Base-by-base conservation (phyloP, 371 early-diverging fungal species). In the Chytridium lagenaria region DNA sequence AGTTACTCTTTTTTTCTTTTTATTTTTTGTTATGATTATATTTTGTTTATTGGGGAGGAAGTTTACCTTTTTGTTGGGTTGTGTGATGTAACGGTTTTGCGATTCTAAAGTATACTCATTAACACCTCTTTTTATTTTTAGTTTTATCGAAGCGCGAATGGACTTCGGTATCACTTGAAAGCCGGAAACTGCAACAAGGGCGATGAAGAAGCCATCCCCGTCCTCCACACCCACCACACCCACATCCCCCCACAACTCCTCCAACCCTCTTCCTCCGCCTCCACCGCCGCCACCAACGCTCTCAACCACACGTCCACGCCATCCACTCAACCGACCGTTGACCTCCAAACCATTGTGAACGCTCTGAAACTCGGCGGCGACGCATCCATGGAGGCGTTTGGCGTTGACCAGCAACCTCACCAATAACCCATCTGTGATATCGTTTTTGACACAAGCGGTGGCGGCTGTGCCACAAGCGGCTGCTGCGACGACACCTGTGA, bases 111-210 rank as follows among this genome's bases (percentile, higher is more conserved):
- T n/a, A n/a, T n/a, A n/a, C n/a, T n/a, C n/a, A n/a, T n/a, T n/a
- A n/a, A n/a, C n/a, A n/a, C n/a, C n/a, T n/a, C n/a, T n/a, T 36
- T 26, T 15, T 72, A 22, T 74, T 52, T 52, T 0, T 22, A 81
- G 67, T 68, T 77, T 23, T 82, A 82, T 74, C 78, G 78, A 38
- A 82, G 80, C 69, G 40, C 78, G 0, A 80, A 80, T 51, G 82
- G 82, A 15, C 66, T 82, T n/a, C 77, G 78, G 57, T 82, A 82
- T 52, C 82, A 82, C 51, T 68, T 78, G 36, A 70, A 80, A 30
- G 70, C 71, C 55, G 82, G 82, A 22, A 67, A 63, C 63, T 75
- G 75, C 73, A 75, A 80, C 50, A 30, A 71, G 12, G 76, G 75
- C 55, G 16, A 55, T 7, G 26, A 55, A 7, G 55, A 26, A 7